Evolutionary conservation across 768 basidiomycete species (phyloP), one percentile per base, ranked within the genome.

Genomic region (Lactarius tabidus): DNA sequence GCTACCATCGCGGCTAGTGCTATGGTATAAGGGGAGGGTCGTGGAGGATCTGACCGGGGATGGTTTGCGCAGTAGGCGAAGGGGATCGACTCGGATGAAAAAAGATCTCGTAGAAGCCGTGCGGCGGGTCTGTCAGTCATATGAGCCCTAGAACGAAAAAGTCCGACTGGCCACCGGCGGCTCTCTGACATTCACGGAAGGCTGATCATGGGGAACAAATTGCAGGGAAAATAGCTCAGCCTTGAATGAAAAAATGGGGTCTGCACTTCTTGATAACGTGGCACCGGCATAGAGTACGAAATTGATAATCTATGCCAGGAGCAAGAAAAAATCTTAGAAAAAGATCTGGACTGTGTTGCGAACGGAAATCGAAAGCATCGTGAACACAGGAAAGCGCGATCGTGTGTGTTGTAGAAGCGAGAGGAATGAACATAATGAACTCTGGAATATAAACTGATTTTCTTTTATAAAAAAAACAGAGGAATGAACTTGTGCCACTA

Each of bases 161-260:
- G 57, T 60, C n/a, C 9, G 69, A 70, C n/a, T 65, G 67, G 23
- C 69, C 69, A 6, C 69, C 63, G 20, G 51, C 18, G 23, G 45
- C 57, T 38, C 67, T 59, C 53, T 65, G 67, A 33, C 63, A 60
- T 59, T 70, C 69, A 55, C 64, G 67, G 54, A 70, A 60, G 6
- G 69, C 60, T 6, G 69, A 59, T 15, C 67, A 68, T 0, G 67
- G 69, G 26, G 69, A 68, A 52, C n/a, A n/a, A 33, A 52, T 57
- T 70, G 63, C 20, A 67, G 2, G 69, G 67, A 5, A 67, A 70
- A 31, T 59, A 59, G 52, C 51, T 65, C 45, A 65, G 55, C 26
- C 67, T 67, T 70, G 56, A 14, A 57, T n/a, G n/a, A 20, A 31
- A 53, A 36, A 64, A 35, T 26, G 29, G 38, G 38, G 48, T 58